A percentile compares a stretch with the other conserved stretches of the same genome.
Conservation (phyloP, 139 green algal genomes). For the Haematococcus sp. region DNA sequence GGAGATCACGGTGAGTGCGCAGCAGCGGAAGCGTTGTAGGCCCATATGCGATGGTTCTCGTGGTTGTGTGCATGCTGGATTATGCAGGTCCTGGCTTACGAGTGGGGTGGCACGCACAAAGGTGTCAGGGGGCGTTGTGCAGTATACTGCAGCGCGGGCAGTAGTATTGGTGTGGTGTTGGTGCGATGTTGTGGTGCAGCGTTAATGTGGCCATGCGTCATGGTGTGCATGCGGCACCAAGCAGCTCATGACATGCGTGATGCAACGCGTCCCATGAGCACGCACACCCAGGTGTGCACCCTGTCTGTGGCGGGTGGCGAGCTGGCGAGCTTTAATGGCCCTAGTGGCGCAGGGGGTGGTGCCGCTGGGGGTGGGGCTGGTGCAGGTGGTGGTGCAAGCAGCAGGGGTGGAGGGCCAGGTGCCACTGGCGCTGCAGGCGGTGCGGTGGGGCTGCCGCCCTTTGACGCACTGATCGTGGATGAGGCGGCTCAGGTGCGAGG, state of each 20-base stretch:
- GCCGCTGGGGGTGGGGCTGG: neutral
- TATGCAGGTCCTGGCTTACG: neutral
- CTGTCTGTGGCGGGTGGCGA: conserved; percentile 64
- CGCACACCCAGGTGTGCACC: conserved; percentile 47
- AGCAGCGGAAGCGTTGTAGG: neutral
- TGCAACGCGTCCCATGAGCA: neutral
- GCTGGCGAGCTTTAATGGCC: conserved; percentile 20
- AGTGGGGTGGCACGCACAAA: too few species aligned
- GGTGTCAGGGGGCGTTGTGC: too few species aligned
- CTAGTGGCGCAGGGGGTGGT: neutral
- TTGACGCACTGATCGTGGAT: conserved; percentile 73
- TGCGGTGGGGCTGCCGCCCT: conserved; percentile 19
- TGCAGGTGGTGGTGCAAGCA: neutral
- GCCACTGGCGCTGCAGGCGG: neutral
- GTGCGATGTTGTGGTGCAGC: too few species aligned
- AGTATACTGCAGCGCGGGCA: too few species aligned
- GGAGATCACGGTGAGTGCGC: conserved; percentile 50
- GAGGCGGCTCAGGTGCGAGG: conserved; percentile 59
- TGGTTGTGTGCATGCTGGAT: neutral
- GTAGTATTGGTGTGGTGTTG: too few species aligned
- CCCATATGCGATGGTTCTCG: neutral
- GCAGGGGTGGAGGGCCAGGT: neutral
- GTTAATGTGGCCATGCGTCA: too few species aligned
- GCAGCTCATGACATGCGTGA: too few species aligned
- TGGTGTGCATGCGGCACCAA: too few species aligned